Conservation (phyloP, 2,329 filamentous ascomycete genomes). For the Fusarium circinatum region DNA sequence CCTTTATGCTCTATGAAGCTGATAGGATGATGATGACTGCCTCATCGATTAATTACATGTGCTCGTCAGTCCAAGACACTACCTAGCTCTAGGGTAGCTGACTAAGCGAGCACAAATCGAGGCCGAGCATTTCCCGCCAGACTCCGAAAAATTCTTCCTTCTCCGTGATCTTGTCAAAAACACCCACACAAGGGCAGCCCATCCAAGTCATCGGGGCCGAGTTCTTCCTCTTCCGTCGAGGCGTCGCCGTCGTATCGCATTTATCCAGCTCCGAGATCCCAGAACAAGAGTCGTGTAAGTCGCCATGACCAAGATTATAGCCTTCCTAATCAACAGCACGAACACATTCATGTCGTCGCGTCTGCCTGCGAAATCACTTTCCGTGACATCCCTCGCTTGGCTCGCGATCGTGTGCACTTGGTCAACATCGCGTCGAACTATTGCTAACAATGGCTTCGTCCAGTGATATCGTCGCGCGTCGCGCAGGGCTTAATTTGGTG, state of each 20-base stretch:
- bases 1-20: not conserved
- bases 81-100: constrained; percentile 19
- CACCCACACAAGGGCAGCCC: constrained; percentile 48
- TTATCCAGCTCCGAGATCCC: constrained; percentile 56
- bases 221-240: constrained; percentile 61
- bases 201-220: constrained; percentile 48
- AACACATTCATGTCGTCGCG: constrained; percentile 23
- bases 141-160: constrained; percentile 51
- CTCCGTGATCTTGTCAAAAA: constrained; percentile 50
- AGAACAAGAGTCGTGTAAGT: constrained; percentile 51
- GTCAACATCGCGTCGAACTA: constrained; percentile 36
- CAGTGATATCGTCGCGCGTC: constrained; percentile 43
- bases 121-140: constrained; percentile 39
- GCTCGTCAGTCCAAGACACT: not conserved
- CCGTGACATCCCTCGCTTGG: constrained; percentile 25
- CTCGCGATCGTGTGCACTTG: constrained; percentile 26
- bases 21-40: not conserved
- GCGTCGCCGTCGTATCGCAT: constrained; percentile 53
- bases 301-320: constrained; percentile 38
- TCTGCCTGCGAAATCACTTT: constrained; percentile 16
- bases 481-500: constrained; percentile 28
- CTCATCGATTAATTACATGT: not conserved
- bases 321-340: constrained; percentile 29
- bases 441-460: constrained; percentile 42
- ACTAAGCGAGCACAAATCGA: constrained; percentile 25